Percentiles rank a stretch among this genome's conserved stretches.
These are phyloP conservation scores for Penicillium ochrochloron DNA, from an alignment of 495 filamentous ascomycete genomes.

Conservation along the genomic window DNA sequence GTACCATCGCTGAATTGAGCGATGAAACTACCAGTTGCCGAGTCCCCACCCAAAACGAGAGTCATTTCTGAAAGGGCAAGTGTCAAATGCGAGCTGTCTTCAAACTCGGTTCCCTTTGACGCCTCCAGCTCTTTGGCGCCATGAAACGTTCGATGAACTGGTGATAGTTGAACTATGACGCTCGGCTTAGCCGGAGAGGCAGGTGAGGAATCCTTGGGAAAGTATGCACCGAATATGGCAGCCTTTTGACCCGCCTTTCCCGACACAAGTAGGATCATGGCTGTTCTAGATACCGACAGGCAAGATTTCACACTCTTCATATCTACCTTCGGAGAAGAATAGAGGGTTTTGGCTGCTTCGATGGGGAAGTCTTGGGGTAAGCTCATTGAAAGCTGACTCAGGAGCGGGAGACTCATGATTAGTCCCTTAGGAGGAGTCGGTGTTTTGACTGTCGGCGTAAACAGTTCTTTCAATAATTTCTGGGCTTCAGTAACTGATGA, in stretches of 20 bases:
- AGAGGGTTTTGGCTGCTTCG: background rate
- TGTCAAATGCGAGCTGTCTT: background rate
- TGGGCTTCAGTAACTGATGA: background rate
- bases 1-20: background rate
- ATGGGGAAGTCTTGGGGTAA: constrained; percentile 4
- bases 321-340: background rate
- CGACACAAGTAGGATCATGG: background rate
- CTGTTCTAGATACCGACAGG: background rate
- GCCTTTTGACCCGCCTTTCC: background rate
- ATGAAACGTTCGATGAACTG: constrained; percentile 1
- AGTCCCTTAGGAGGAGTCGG: background rate
- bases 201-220: background rate
- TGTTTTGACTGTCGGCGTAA: background rate
- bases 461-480: background rate
- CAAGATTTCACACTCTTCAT: background rate
- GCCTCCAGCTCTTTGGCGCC: too few species aligned
- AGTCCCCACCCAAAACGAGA: background rate
- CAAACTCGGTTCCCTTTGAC: background rate
- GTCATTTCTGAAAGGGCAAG: background rate
- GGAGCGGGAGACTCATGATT: background rate
- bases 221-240: constrained; percentile 2
- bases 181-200: background rate
- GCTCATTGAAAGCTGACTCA: constrained; percentile 1
- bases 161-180: background rate
- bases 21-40: background rate